Percentiles rank a stretch among this genome's conserved stretches.
These are phyloP conservation scores for Dactylorhiza incarnata DNA, from an alignment of 106 monocot species.

Conservation along the genomic window DNA sequence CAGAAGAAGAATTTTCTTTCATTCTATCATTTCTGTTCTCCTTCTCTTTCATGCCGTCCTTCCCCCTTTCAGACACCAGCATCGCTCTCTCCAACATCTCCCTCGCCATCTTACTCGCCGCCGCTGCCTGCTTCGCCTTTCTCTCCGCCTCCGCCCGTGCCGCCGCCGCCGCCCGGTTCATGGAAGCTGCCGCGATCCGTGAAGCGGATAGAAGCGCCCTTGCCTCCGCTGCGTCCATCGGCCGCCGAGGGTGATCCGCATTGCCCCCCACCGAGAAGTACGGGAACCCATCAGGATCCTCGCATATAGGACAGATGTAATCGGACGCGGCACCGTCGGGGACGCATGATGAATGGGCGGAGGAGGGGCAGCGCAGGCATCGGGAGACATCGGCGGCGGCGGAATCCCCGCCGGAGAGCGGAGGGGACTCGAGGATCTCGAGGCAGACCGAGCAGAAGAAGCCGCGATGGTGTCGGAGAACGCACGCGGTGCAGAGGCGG, in stretches of 20 bases:
- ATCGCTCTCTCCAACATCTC: background rate
- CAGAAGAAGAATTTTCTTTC: background rate
- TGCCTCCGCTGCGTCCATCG: background rate
- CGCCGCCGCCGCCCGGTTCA: background rate
- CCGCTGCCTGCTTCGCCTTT: background rate
- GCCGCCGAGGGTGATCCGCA: background rate
- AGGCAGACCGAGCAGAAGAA: conserved; percentile 50
- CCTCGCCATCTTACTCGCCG: background rate
- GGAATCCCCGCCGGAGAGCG: conserved; percentile 2
- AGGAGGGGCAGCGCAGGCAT: background rate
- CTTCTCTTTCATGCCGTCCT: background rate
- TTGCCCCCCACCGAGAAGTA: background rate
- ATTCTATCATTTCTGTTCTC: background rate
- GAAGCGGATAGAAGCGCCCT: conserved; percentile 3
- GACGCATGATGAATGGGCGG: background rate
- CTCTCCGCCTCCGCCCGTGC: background rate
- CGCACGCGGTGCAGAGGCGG: conserved; percentile 71
- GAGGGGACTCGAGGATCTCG: conserved; percentile 25
- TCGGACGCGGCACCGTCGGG: background rate
- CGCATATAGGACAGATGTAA: background rate
- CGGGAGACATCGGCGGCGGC: conserved; percentile 1
- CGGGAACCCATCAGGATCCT: background rate
- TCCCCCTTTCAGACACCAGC: background rate
- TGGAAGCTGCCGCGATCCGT: background rate
- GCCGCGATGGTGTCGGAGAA: conserved; percentile 42